Percentiles rank a stretch among this genome's conserved stretches.
These are phyloP conservation scores for Pueraria montana DNA, from an alignment of 306 rosid species.

Conservation along the genomic window DNA sequence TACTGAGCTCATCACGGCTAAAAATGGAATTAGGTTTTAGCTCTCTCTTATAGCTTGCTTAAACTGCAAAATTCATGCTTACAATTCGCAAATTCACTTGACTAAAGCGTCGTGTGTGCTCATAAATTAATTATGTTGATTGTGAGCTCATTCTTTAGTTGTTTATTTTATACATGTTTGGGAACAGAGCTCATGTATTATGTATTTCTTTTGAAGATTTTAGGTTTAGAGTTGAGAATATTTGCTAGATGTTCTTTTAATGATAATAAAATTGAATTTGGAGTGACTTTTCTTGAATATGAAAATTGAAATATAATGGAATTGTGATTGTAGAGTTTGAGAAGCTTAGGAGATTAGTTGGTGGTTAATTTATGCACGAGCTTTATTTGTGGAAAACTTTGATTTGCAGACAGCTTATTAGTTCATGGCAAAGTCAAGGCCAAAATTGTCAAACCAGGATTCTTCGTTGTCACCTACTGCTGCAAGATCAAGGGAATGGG, in stretches of 20 bases:
- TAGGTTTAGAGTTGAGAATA: conserved; percentile 18
- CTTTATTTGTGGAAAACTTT: conserved; percentile 48
- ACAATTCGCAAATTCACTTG: conserved; percentile 33
- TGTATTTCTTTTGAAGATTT: conserved; percentile 8
- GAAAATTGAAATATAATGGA: conserved; percentile 6
- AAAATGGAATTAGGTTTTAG: conserved; percentile 49
- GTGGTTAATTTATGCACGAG: not conserved
- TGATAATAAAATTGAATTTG: conserved; percentile 20
- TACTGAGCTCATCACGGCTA: conserved; percentile 16
- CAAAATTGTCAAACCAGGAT: conserved; percentile 72
- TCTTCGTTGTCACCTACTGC: conserved; percentile 81
- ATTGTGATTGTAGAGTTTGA: conserved; percentile 12
- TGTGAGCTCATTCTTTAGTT: not conserved
- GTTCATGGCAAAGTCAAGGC: conserved; percentile 80
- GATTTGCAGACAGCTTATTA: conserved; percentile 54
- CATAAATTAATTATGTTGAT: not conserved
- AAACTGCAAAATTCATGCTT: conserved; percentile 36
- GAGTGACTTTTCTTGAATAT: not conserved
- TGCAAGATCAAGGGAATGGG: conserved; percentile 81
- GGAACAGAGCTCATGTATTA: not conserved
- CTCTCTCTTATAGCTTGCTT: conserved; percentile 23
- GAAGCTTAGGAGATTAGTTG: conserved; percentile 23
- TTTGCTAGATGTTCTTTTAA: conserved; percentile 39
- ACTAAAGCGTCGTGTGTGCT: conserved; percentile 5
- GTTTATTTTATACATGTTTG: not conserved